These are phyloP conservation scores for Sphaerobolus stellatus DNA, from an alignment of 1,284 basidiomycete species.

Conservation along the genomic window DNA sequence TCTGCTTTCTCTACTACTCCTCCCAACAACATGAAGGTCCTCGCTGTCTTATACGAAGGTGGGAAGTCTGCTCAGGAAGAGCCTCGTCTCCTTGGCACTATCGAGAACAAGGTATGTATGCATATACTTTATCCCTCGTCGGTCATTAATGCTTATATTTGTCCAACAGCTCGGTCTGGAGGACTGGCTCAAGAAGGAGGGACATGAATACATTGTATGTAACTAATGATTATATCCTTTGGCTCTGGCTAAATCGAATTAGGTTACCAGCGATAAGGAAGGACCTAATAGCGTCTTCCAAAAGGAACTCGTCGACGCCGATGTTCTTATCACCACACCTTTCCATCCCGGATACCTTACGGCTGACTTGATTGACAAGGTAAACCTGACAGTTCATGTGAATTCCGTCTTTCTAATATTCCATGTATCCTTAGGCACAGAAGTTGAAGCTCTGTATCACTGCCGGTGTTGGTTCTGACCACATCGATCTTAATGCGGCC, in stretches of 20 bases:
- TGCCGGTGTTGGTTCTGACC: constrained; percentile 93
- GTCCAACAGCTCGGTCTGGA: constrained; percentile 63
- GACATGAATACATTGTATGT: constrained; percentile 73
- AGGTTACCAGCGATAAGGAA: constrained; percentile 88
- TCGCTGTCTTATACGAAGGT: constrained; percentile 81
- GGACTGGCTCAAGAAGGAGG: constrained; percentile 70
- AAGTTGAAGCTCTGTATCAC: constrained; percentile 93
- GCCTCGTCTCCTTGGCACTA: constrained; percentile 84
- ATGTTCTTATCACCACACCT: constrained; percentile 86
- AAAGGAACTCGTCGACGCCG: constrained; percentile 82
- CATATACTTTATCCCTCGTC: not conserved
- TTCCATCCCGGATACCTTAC: constrained; percentile 94
- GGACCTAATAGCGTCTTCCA: constrained; percentile 84
- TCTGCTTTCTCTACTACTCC: not conserved
- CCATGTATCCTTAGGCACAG: constrained; percentile 57
- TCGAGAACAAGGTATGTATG: constrained; percentile 74
- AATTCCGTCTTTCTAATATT: not conserved
- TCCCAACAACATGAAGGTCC: constrained; percentile 48
- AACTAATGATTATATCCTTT: constrained; percentile 4
- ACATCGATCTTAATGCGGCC: constrained; percentile 88
- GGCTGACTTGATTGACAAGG: constrained; percentile 71
- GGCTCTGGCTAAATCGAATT: constrained; percentile 5
- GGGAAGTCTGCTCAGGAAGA: constrained; percentile 74
- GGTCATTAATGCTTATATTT: not conserved
- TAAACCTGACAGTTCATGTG: constrained; percentile 19